Evolutionary conservation across 164 flowering plant genomes (phyloP).

Genomic region (Brasenia schreberi): DNA sequence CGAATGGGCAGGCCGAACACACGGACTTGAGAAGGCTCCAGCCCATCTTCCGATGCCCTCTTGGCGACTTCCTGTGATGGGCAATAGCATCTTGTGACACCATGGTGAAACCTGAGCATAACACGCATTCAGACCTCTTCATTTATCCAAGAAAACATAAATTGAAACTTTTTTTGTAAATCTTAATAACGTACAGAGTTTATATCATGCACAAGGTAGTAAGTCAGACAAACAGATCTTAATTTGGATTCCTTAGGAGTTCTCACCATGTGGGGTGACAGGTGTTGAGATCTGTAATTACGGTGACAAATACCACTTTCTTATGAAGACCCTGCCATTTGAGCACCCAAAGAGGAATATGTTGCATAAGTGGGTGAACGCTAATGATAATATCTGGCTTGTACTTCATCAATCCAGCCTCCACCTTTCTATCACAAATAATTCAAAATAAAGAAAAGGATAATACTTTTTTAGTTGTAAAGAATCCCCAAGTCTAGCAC

Average conservation of each 20-base stretch:
- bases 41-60: conserved; percentile 53
- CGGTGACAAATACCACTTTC: conserved; percentile 81
- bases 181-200: not conserved
- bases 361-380: conserved; percentile 94
- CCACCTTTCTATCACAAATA: conserved; percentile 51
- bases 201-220: not conserved
- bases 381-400: conserved; percentile 90
- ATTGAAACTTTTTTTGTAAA: too few species aligned
- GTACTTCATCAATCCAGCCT: conserved; percentile 93
- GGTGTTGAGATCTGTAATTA: conserved; percentile 77
- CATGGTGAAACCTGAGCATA: conserved; percentile 60
- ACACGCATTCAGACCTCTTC: not conserved
- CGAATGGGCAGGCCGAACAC: conserved; percentile 81
- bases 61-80: conserved; percentile 70
- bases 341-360: conserved; percentile 83
- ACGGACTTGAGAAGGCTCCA: conserved; percentile 56
- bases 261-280: conserved; percentile 88
- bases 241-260: not conserved
- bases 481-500: too few species aligned
- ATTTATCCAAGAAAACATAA: too few species aligned
- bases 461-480: too few species aligned
- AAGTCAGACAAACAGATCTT: not conserved
- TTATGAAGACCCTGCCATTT: conserved; percentile 85
- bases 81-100: conserved; percentile 68
- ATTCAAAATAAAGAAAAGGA: not conserved